phyloP scores from a whole-genome alignment of 768 basidiomycete species.

The Zangia roseola region DNA sequence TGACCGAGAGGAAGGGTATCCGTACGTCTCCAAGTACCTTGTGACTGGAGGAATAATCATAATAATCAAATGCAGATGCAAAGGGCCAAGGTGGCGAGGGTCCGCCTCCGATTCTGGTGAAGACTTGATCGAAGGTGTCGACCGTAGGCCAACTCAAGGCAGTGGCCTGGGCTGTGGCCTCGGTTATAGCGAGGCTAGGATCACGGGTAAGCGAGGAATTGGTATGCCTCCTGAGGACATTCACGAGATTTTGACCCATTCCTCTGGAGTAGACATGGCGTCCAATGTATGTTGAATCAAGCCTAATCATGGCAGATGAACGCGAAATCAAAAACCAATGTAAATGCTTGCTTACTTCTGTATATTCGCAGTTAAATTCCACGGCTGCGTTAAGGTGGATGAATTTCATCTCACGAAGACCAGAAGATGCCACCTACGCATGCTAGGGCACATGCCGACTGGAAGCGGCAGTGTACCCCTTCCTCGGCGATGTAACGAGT shows the following conservation, averaged over 20 bases:
- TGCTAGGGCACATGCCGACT: conserved; percentile 65
- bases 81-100: conserved; percentile 55
- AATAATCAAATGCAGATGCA: conserved; percentile 45
- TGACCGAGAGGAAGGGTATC: conserved; percentile 75
- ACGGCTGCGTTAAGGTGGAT: conserved; percentile 39
- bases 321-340: conserved; percentile 7
- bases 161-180: conserved; percentile 45
- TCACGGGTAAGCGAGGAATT: conserved; percentile 43
- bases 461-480: conserved; percentile 57
- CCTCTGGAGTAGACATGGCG: conserved; percentile 71
- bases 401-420: conserved; percentile 12
- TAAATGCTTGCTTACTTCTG: conserved; percentile 28
- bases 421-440: conserved; percentile 53
- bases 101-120: conserved; percentile 72
- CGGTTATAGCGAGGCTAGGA: conserved; percentile 49
- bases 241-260: conserved; percentile 73
- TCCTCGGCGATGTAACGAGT: conserved; percentile 89
- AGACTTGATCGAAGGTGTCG: conserved; percentile 55
- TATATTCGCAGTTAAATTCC: conserved; percentile 43
- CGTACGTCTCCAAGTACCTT: conserved; percentile 54
- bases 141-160: conserved; percentile 54
- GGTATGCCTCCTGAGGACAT: conserved; percentile 52
- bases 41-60: conserved; percentile 58
- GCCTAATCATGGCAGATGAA: conserved; percentile 36
- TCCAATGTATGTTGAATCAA: conserved; percentile 54